Evolutionary conservation across 2,329 filamentous ascomycete genomes (phyloP).

Genomic region (Aplosporella prunicola): DNA sequence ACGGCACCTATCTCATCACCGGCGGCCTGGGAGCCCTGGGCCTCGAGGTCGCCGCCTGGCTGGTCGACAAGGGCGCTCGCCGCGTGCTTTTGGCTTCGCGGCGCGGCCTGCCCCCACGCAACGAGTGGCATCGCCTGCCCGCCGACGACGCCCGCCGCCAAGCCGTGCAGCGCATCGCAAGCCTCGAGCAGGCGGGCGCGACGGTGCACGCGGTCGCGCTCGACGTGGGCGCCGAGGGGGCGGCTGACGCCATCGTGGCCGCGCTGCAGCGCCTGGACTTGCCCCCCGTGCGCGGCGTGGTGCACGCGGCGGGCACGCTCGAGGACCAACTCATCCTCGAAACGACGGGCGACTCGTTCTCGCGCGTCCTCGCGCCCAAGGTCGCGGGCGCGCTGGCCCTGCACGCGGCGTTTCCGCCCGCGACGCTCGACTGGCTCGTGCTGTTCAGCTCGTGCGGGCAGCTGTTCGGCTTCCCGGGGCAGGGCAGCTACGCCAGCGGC

Average conservation of each 20-base stretch:
- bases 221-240: constrained; percentile 25
- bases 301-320: constrained; percentile 33
- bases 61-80: constrained; percentile 33
- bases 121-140: constrained; percentile 20
- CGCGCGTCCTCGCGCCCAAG: constrained; percentile 27
- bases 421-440: constrained; percentile 17
- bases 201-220: constrained; percentile 25
- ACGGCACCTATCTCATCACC: constrained; percentile 36
- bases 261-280: constrained; percentile 25
- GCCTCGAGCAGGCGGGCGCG: constrained; percentile 19
- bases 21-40: constrained; percentile 35
- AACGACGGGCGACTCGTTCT: constrained; percentile 22
- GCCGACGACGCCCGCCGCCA: constrained; percentile 11
- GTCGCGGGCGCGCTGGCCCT: constrained; percentile 20
- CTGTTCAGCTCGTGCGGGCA: constrained; percentile 3
- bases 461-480: constrained; percentile 8
- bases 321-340: constrained; percentile 29
- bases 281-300: constrained; percentile 32
- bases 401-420: constrained; percentile 22
- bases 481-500: constrained; percentile 14
- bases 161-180: constrained; percentile 13
- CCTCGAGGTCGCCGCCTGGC: constrained; percentile 27
- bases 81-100: constrained; percentile 34
- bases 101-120: constrained; percentile 26
- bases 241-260: constrained; percentile 14